A percentile compares a stretch with the other conserved stretches of the same genome.
Evolutionary conservation across 306 rosid genomes (phyloP).

Genomic region (Luffa aegyptiaca): DNA sequence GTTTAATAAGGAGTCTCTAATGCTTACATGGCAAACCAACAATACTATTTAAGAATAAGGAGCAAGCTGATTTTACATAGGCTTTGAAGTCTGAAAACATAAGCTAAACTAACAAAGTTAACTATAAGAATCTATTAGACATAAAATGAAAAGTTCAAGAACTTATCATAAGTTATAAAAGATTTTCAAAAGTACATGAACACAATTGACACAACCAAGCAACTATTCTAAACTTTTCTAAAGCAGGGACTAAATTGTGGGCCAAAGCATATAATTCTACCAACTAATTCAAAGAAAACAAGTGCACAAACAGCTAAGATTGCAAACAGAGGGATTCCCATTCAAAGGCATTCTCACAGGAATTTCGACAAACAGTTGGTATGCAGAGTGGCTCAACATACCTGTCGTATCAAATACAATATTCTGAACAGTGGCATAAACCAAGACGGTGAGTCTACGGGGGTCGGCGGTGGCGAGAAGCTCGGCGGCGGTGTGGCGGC

Average conservation of each 20-base stretch:
- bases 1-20: too few species aligned
- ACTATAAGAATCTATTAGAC: too few species aligned
- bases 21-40: too few species aligned
- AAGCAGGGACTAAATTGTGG: background rate
- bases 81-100: too few species aligned
- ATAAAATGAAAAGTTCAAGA: too few species aligned
- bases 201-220: too few species aligned
- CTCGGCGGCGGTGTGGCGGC: conserved; percentile 85
- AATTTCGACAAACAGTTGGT: background rate
- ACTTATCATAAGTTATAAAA: too few species aligned
- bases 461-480: conserved; percentile 62
- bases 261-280: background rate
- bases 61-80: too few species aligned
- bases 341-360: background rate
- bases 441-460: conserved; percentile 49
- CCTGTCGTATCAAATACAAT: conserved; percentile 61
- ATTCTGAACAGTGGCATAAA: conserved; percentile 73
- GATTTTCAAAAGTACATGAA: too few species aligned
- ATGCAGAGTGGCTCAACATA: background rate
- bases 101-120: too few species aligned
- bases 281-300: background rate
- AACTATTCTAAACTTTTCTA: too few species aligned
- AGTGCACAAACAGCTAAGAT: background rate
- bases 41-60: too few species aligned
- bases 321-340: background rate